Percentiles rank a stretch among this genome's conserved stretches.
Evolutionary conservation across 352 stramenopile genomes (phyloP).

Genomic region (Pythium utonaiense): DNA sequence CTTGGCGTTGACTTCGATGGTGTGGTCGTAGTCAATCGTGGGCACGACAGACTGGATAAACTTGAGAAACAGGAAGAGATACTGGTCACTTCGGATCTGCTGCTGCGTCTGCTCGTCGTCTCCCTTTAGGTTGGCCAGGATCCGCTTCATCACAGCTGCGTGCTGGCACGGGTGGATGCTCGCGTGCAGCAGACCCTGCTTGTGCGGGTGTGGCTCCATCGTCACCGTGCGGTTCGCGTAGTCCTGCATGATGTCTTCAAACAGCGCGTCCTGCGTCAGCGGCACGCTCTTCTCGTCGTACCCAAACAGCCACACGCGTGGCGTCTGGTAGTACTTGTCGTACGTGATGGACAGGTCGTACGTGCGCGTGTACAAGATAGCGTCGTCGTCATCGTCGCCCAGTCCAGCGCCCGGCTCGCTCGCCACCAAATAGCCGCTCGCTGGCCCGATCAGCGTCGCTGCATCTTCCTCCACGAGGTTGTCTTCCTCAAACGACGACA

Average conservation of each 20-base stretch:
- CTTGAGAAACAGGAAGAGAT: constrained; percentile 99
- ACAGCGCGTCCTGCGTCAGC: constrained; percentile 92
- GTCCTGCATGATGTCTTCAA: constrained; percentile 99
- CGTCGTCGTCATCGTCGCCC: constrained; percentile 88
- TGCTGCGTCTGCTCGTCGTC: constrained; percentile 36
- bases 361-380: constrained; percentile 93
- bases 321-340: constrained; percentile 99
- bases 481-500: constrained; percentile 71
- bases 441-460: constrained; percentile 27
- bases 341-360: constrained; percentile 99
- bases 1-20: constrained; percentile 92
- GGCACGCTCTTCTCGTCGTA: constrained; percentile 90
- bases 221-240: constrained; percentile 99
- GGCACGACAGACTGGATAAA: constrained; percentile 99
- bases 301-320: constrained; percentile 97
- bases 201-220: constrained; percentile 97
- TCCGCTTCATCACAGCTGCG: constrained; percentile 97
- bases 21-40: constrained; percentile 99
- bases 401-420: constrained; percentile 72
- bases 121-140: constrained; percentile 91
- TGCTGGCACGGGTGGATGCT: constrained; percentile 99
- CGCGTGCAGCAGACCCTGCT: constrained; percentile 83
- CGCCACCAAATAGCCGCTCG: constrained; percentile 51
- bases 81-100: constrained; percentile 93
- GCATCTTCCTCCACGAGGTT: constrained; percentile 77